Conservation (phyloP, 2,329 filamentous ascomycete genomes). For the Scedosporium apiospermum region DNA sequence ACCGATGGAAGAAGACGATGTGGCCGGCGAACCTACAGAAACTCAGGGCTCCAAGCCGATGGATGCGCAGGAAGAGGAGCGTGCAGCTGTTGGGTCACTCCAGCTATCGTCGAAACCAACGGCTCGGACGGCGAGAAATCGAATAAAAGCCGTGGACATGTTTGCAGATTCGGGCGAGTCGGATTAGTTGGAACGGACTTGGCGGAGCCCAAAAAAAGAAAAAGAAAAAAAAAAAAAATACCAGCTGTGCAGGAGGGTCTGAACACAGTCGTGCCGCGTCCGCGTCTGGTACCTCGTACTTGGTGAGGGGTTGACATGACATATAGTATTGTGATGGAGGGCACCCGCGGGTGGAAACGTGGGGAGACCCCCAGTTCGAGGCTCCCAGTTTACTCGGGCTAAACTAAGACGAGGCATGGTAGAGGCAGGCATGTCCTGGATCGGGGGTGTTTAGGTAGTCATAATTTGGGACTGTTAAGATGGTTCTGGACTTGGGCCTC, state of each 20-base stretch:
- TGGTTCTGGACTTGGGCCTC: neutral
- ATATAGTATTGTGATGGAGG: neutral
- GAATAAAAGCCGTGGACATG: conserved; percentile 75
- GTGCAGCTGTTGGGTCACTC: conserved; percentile 9
- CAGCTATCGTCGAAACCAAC: conserved; percentile 15
- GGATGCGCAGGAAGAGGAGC: neutral
- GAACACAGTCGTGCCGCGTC: conserved; percentile 12
- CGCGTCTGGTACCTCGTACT: neutral
- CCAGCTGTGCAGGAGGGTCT: conserved; percentile 15
- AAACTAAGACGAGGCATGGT: neutral
- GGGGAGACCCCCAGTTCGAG: neutral
- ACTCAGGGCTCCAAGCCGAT: neutral
- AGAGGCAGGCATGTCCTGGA: neutral
- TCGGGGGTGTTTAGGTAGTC: neutral
- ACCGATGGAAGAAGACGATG: conserved; percentile 30
- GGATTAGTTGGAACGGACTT: conserved; percentile 12
- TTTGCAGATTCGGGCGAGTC: conserved; percentile 35
- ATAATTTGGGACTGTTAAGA: neutral
- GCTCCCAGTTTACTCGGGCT: neutral
- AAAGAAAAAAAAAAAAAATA: neutral
- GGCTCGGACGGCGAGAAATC: conserved; percentile 36
- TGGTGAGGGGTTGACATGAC: neutral
- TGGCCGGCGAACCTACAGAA: conserved; percentile 29
- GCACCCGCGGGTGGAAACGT: neutral
- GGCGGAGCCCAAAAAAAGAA: neutral